Percentiles rank a stretch among this genome's conserved stretches.
These are phyloP conservation scores for Cynara cardunculus DNA, from an alignment of 129 eudicot genomes.

Conservation along the genomic window DNA sequence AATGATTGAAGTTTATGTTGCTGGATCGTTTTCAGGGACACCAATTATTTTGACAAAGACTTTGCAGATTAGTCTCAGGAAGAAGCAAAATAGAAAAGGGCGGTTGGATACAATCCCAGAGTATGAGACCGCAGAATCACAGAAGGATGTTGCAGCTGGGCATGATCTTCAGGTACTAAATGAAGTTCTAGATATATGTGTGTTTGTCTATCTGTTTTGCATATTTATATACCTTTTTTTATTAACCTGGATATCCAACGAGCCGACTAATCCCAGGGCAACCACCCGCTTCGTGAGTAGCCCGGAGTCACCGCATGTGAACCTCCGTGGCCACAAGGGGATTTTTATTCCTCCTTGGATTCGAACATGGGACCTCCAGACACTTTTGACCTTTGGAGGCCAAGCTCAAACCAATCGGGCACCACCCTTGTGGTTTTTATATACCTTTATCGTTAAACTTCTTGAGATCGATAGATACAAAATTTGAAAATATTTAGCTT, in stretches of 20 bases:
- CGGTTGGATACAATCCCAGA: constrained; percentile 66
- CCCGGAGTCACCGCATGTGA: too few species aligned
- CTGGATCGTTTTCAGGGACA: constrained; percentile 61
- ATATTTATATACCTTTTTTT: background rate
- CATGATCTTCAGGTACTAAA: constrained; percentile 59
- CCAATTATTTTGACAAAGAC: constrained; percentile 76
- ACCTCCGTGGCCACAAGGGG: too few species aligned
- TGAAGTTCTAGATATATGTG: background rate
- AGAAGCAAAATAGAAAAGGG: constrained; percentile 53
- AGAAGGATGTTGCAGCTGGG: constrained; percentile 31
- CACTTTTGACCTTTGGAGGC: too few species aligned
- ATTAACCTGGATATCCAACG: too few species aligned
- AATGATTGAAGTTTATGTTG: constrained; percentile 71
- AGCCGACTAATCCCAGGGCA: too few species aligned
- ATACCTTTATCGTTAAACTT: background rate
- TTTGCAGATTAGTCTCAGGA: constrained; percentile 50
- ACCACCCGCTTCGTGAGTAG: too few species aligned
- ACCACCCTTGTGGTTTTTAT: too few species aligned
- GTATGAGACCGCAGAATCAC: constrained; percentile 42
- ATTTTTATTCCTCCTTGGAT: too few species aligned
- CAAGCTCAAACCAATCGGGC: too few species aligned
- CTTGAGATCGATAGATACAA: background rate
- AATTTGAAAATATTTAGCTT: background rate
- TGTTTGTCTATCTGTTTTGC: background rate
- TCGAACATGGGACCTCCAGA: too few species aligned